Evolutionary conservation across 495 filamentous ascomycete genomes (phyloP), one percentile per base, ranked within the genome.

Genomic region (Penicillium angulare): DNA sequence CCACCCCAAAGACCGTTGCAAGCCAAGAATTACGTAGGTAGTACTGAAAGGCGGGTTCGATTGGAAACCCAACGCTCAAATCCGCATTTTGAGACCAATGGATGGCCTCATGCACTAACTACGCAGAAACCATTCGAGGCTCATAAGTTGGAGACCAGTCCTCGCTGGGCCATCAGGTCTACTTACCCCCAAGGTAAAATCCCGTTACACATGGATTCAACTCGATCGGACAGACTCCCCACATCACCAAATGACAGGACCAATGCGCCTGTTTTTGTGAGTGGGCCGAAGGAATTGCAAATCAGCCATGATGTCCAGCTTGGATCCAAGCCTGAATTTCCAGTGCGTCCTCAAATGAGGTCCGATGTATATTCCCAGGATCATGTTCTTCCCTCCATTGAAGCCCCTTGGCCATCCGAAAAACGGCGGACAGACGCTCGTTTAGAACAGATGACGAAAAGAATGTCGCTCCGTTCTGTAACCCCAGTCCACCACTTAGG

Each of bases 331-430:
- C 33, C 52, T 43, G 60, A 56, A 34, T 7, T 52, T 17, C 39
- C 50, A n/a, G 46, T 39, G 27, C 43, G 57, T 24, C 50, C 47
- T 45, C 56, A 46, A 2, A 17, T 41, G 47, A 53, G 62, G 24
- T 33, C 56, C 41, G 59, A 32, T 24, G 22, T 40, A 36, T 57
- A 58, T 27, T 55, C 57, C 34, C 67, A 70, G 57, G 67, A 72
- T 24, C 57, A 49, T 34, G 58, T 60, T 29, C 52, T 76, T 7
- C 73, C 73, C 15, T 76, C 73, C 32, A 72, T 76, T 50, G 73
- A 76, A 50, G 52, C 40, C 42, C 52, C 66, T 32, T 48, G 62
- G 31, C 53, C 66, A 15, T 22, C 38, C 31, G 66, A 71, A 24
- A 61, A 38, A 50, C 63, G 61, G 47, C 57, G 52, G 10, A 38